Conservation (phyloP, 2,329 filamentous ascomycete genomes). For the Sclerotinia sclerotiorum region DNA sequence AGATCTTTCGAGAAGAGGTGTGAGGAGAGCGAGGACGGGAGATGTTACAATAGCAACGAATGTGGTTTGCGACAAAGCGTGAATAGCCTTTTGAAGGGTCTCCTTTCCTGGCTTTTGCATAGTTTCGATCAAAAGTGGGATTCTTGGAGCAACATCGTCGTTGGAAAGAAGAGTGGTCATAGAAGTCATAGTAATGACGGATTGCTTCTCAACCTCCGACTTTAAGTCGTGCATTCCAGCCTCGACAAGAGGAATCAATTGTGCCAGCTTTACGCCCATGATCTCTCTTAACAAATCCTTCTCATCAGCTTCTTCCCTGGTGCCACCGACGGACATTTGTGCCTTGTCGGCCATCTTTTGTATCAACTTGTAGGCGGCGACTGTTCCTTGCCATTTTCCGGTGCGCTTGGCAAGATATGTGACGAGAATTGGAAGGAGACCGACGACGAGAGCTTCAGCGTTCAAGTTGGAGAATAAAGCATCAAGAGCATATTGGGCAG, state of each 20-base stretch:
- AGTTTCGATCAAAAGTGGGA: constrained; percentile 87
- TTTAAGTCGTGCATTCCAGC: constrained; percentile 96
- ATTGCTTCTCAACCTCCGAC: constrained; percentile 81
- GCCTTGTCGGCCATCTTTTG: constrained; percentile 96
- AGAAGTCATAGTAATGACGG: constrained; percentile 87
- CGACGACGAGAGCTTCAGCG: constrained; percentile 79
- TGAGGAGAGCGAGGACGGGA: constrained; percentile 89
- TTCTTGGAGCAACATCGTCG: constrained; percentile 90
- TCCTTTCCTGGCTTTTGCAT: constrained; percentile 93
- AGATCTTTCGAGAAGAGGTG: constrained; percentile 89
- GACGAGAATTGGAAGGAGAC: constrained; percentile 73
- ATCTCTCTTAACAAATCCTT: constrained; percentile 88
- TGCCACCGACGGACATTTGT: constrained; percentile 74
- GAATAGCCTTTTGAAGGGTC: constrained; percentile 91
- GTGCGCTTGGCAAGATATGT: constrained; percentile 78
- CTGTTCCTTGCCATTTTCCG: constrained; percentile 96
- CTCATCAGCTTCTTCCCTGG: constrained; percentile 78
- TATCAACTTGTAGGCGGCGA: constrained; percentile 79
- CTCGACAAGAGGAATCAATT: constrained; percentile 88
- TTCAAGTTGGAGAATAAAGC: constrained; percentile 77
- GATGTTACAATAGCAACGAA: constrained; percentile 96
- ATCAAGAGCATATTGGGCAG: constrained; percentile 91
- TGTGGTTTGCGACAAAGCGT: constrained; percentile 95
- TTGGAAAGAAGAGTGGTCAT: constrained; percentile 89
- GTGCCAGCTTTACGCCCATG: constrained; percentile 84